Base-by-base conservation (phyloP, 2,329 filamentous ascomycete genomes). In the Acrocalymma vagum region DNA sequence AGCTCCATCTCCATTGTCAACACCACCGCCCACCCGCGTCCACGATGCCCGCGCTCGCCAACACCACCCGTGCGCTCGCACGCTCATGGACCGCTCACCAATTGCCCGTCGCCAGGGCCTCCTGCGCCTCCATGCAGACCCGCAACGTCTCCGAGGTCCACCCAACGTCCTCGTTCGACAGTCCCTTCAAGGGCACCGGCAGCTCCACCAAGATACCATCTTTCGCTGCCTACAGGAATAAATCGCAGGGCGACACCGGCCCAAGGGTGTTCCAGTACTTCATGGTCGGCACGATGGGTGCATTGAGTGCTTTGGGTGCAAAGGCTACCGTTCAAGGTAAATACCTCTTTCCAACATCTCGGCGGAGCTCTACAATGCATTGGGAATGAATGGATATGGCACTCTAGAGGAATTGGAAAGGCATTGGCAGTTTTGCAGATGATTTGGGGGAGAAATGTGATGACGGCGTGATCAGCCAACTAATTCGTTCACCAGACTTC, bases 311-410 rank as follows among this genome's bases (percentile, higher is more conserved):
- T 44, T 88, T 94, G 58, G 93, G 93, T 69, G 94, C 93, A 71
- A 99, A 99, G 87, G 90, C 89, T 64, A 97, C 94, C 55, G 90
- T 99, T 60, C 90, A 96, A 82, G 93, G 94, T 99, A 84, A 71
- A 88, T 56, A 39, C 22, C 30, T 28, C 40, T 32, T 14, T 18
- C 39, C 26, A 29, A 46, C 30, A 45, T 38, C 42, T 31, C 28
- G 30, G 18, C 16, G 29, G 45, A 52, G 48, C 39, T 37, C 18
- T 27, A 24, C 38, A 43, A 33, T 33, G 44, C 22, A 23, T 10
- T 29, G 33, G 42, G 45, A 43, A 27, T 9, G 29, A 5, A 15
- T 25, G 25, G 21, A 28, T 24, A 27, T 14, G 34, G 26, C 9
- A 13, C 9, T 23, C n/a, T 13, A 23, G 36, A 39, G 42, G 29